Evolutionary conservation across 257 asterid species (phyloP), one percentile per base, ranked within the genome.

Genomic region (Scutellaria galericulata): DNA sequence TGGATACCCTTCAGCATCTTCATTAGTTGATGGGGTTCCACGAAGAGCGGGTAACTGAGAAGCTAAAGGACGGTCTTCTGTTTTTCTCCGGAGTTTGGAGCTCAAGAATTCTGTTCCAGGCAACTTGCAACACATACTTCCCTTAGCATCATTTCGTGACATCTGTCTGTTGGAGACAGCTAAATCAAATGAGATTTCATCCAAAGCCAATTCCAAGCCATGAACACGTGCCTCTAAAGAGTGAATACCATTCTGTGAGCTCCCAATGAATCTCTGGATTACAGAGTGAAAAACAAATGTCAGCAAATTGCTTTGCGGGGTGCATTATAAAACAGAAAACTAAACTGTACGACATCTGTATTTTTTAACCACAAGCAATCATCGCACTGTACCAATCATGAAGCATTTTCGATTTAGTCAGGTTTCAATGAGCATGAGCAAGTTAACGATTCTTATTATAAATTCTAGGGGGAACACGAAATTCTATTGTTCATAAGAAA

Each of bases 171-270:
- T 80, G 18, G 94, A 82, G 77, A 82, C 75, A 9, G 95, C 89
- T 72, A 92, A 79, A 81, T 92, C 96, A 14, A 70, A 81, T 11
- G 97, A 89, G 61, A 91, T 89, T 46, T 87, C 96, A 81, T 91
- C 97, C 74, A 91, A 35, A 31, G 91, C 91, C 73, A 91, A 70
- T 77, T 91, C 96, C 52, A 92, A 76, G 67, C 96, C 96, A 40
- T 79, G 94, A 11, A 92, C 95, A 27, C 94, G 93, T 8, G 90
- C 78, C 85, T 89, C 96, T 40, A 88, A 78, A 27, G 98, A 83
- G 40, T 60, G 86, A 85, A 92, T 84, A 7, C 93, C 88, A 7
- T 66, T 86, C 50, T 90, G 90, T 37, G 98, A 86, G 85, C 84
- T 88, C 85, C 93, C 96, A 41, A 89, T 88, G 42, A 85, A 89